A percentile compares a stretch with the other conserved stretches of the same genome.
These are phyloP conservation scores for Trametes elegans DNA, from an alignment of 768 basidiomycete species.

Conservation along the genomic window DNA sequence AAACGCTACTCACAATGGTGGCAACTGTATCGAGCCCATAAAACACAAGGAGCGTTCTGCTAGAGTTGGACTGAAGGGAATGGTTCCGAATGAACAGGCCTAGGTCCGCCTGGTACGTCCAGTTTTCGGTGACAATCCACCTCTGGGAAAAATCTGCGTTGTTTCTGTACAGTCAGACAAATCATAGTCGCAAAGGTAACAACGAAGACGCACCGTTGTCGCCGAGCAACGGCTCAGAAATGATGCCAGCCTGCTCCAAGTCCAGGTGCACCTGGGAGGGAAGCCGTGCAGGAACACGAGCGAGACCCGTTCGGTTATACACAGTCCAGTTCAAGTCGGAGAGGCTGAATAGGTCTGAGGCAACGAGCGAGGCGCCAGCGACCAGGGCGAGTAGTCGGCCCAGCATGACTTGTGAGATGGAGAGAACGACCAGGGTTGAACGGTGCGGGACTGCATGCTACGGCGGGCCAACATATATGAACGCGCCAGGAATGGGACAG, in stretches of 20 bases:
- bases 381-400: no score
- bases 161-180: neutral
- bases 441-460: no score
- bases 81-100: slow-evolving; percentile 36
- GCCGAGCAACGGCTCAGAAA: slow-evolving; percentile 50
- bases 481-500: no score
- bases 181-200: no score
- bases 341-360: no score
- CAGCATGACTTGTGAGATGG: no score
- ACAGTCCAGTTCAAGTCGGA: slow-evolving; percentile 52
- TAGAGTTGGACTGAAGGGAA: slow-evolving; percentile 18
- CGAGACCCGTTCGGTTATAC: slow-evolving; percentile 49
- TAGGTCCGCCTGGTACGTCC: slow-evolving; percentile 56
- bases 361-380: no score
- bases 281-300: slow-evolving; percentile 46
- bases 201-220: slow-evolving; percentile 42
- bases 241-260: slow-evolving; percentile 47
- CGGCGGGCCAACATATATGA: no score
- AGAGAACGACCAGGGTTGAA: no score
- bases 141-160: slow-evolving; percentile 54
- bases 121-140: slow-evolving; percentile 55
- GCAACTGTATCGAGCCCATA: slow-evolving; percentile 58
- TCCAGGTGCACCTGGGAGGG: slow-evolving; percentile 56
- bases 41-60: slow-evolving; percentile 41
- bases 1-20: slow-evolving; percentile 41